These are phyloP conservation scores for Zoysia matrella DNA, from an alignment of 202 grass and related monocot species.

Conservation along the genomic window DNA sequence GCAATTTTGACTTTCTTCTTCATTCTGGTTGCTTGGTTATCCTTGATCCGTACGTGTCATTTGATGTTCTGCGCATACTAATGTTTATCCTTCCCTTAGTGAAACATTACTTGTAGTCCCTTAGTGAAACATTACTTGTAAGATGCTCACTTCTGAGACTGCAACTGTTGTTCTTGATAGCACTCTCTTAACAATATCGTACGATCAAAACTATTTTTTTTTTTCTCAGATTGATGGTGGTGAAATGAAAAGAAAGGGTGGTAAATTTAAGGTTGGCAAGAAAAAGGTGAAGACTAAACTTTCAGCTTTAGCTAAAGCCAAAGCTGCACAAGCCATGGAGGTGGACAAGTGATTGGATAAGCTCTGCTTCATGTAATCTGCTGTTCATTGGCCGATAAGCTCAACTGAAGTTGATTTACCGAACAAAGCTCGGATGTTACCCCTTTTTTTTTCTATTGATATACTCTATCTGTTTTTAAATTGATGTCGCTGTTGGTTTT, in stretches of 20 bases:
- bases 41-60: background rate
- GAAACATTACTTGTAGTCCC: too few species aligned
- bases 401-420: background rate
- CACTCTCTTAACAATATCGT: background rate
- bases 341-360: constrained; percentile 56
- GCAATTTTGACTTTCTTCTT: background rate
- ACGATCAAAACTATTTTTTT: too few species aligned
- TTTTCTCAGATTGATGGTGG: constrained; percentile 65
- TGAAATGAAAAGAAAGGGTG: constrained; percentile 53
- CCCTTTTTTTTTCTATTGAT: too few species aligned
- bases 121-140: too few species aligned
- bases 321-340: constrained; percentile 84
- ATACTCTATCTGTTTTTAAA: too few species aligned
- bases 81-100: background rate
- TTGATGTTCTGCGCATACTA: background rate
- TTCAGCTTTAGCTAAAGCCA: constrained; percentile 78
- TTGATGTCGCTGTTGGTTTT: too few species aligned
- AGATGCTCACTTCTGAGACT: background rate
- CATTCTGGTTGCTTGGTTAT: background rate
- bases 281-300: constrained; percentile 92
- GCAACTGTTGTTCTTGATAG: background rate
- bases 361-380: background rate
- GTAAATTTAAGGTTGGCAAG: constrained; percentile 84
- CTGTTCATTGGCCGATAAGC: background rate
- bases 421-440: background rate